A percentile compares a stretch with the other conserved stretches of the same genome.
Conservation (phyloP, 257 asterid species). For the Forsythia suspensa region DNA sequence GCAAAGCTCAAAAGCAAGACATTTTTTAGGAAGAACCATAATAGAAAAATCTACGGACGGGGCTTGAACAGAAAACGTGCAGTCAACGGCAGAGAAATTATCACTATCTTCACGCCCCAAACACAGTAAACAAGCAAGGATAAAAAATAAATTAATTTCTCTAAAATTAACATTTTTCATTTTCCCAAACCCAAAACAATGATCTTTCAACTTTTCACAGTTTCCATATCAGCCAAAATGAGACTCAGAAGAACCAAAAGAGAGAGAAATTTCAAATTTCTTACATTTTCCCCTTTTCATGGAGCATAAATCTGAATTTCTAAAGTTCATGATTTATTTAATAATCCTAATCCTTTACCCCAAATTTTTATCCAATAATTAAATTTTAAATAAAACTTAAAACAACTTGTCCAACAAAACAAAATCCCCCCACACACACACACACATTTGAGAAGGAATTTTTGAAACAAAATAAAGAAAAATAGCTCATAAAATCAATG, state of each 20-base stretch:
- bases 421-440: neutral
- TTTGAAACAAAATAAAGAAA: neutral
- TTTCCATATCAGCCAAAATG: no score
- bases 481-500: neutral
- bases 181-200: no score
- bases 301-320: neutral
- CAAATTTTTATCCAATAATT: neutral
- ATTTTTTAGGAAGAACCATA: neutral
- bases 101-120: neutral
- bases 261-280: neutral
- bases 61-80: neutral
- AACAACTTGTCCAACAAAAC: neutral
- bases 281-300: neutral
- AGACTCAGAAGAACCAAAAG: neutral
- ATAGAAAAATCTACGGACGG: neutral
- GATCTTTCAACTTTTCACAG: no score
- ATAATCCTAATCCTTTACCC: neutral
- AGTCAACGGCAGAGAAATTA: neutral
- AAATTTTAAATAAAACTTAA: neutral
- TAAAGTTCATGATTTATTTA: neutral
- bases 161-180: no score
- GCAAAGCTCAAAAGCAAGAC: neutral
- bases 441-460: no score
- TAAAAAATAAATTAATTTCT: no score
- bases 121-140: neutral